Conservation (phyloP, 331 rosid genomes). For the Acacia concinna region DNA sequence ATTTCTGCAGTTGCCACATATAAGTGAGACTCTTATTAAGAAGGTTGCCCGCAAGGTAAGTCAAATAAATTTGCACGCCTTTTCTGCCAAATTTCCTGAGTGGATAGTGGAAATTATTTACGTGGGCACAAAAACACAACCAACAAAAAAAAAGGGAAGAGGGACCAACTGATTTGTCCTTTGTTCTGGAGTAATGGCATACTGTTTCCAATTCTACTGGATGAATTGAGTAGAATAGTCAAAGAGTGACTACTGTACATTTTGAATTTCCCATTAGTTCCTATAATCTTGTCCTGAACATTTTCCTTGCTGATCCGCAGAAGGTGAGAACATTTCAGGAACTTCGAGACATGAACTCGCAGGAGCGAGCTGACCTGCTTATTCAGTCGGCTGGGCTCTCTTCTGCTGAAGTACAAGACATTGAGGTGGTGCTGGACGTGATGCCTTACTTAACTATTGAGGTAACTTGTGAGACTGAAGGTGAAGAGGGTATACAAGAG, state of each 20-base stretch:
- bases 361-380: slow-evolving; percentile 85
- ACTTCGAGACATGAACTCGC: slow-evolving; percentile 69
- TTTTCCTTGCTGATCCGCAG: slow-evolving; percentile 47
- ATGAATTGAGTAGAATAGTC: background rate
- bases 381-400: slow-evolving; percentile 75
- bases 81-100: slow-evolving; percentile 18
- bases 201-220: background rate
- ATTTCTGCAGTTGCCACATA: slow-evolving; percentile 94
- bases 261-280: slow-evolving; percentile 21
- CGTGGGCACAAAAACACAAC: no score
- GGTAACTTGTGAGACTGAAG: slow-evolving; percentile 85
- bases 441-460: slow-evolving; percentile 84
- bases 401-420: slow-evolving; percentile 69
- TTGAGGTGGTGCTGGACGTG: slow-evolving; percentile 75
- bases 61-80: slow-evolving; percentile 9
- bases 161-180: background rate
- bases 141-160: background rate
- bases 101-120: slow-evolving; percentile 32
- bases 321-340: slow-evolving; percentile 92
- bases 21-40: slow-evolving; percentile 76
- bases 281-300: slow-evolving; percentile 26
- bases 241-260: background rate
- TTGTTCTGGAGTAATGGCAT: background rate
- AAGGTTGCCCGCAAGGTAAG: slow-evolving; percentile 94
- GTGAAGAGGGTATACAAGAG: slow-evolving; percentile 94